These are phyloP conservation scores for Hymenoscyphus albidus DNA, from an alignment of 2,329 filamentous ascomycete species.

Conservation along the genomic window DNA sequence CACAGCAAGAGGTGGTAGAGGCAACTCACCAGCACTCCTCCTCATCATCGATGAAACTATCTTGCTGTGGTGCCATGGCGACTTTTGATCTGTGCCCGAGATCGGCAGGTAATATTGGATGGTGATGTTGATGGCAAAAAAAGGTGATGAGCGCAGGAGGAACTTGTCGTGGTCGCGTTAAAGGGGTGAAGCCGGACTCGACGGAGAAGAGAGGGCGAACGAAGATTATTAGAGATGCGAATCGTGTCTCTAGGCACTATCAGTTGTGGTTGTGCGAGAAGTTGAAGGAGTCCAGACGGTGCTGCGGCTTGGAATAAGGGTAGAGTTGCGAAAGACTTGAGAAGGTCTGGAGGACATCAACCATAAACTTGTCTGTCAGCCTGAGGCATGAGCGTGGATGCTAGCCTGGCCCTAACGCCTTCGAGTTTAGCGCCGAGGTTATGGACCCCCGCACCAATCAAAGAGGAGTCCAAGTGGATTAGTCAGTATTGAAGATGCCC, in stretches of 20 bases:
- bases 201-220: not conserved
- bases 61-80: constrained; percentile 58
- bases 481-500: constrained; percentile 3
- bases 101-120: constrained; percentile 13
- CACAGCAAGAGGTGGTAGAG: not conserved
- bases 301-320: not conserved
- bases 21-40: constrained; percentile 62
- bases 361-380: not conserved
- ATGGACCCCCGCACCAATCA: constrained; percentile 1
- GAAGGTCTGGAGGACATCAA: not conserved
- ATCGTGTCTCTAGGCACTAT: not conserved
- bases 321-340: not conserved
- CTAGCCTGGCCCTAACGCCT: not conserved
- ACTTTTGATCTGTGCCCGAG: constrained; percentile 11
- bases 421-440: not conserved
- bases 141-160: constrained; percentile 15
- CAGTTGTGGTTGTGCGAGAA: not conserved
- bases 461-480: not conserved
- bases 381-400: not conserved
- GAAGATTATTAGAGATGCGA: not conserved
- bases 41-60: constrained; percentile 68
- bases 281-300: not conserved
- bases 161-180: constrained; percentile 23
- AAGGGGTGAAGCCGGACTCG: constrained; percentile 11
- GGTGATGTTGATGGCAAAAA: not conserved